Evolutionary conservation across 2,329 filamentous ascomycete species (phyloP).

Genomic region (Zarea fungicola): DNA sequence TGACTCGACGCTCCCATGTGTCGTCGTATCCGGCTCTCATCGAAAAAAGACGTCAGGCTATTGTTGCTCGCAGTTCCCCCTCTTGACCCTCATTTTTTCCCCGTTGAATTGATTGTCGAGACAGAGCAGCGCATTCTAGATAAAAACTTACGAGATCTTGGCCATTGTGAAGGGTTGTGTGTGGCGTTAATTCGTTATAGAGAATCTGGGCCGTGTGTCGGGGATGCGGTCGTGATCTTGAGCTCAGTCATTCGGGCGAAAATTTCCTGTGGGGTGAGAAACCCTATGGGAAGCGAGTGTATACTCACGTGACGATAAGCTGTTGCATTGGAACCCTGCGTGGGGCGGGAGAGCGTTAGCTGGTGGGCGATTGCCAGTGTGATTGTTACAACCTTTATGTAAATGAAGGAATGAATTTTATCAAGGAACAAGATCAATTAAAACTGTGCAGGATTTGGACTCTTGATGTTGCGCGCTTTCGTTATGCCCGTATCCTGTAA

Average conservation of each 20-base stretch:
- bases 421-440: no score
- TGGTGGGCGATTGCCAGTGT: background rate
- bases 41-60: background rate
- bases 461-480: no score
- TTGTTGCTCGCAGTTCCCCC: constrained; percentile 9
- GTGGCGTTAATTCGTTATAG: constrained; percentile 35
- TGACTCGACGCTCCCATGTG: background rate
- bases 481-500: no score
- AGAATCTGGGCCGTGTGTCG: constrained; percentile 32
- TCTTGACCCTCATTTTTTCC: constrained; percentile 10
- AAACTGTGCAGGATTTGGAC: no score
- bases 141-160: constrained; percentile 54
- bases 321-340: background rate
- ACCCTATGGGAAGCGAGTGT: constrained; percentile 28
- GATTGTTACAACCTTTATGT: no score
- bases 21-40: constrained; percentile 1
- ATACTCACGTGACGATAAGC: constrained; percentile 7
- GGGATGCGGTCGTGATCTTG: constrained; percentile 30
- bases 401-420: no score
- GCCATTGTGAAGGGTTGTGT: constrained; percentile 53
- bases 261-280: constrained; percentile 37
- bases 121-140: constrained; percentile 9
- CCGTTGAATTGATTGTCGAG: constrained; percentile 15
- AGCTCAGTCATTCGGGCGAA: constrained; percentile 25
- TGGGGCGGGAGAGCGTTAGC: background rate